Evolutionary conservation across 1,284 basidiomycete genomes (phyloP), one percentile per base, ranked within the genome.

Genomic region (Cryptococcus sp.): DNA sequence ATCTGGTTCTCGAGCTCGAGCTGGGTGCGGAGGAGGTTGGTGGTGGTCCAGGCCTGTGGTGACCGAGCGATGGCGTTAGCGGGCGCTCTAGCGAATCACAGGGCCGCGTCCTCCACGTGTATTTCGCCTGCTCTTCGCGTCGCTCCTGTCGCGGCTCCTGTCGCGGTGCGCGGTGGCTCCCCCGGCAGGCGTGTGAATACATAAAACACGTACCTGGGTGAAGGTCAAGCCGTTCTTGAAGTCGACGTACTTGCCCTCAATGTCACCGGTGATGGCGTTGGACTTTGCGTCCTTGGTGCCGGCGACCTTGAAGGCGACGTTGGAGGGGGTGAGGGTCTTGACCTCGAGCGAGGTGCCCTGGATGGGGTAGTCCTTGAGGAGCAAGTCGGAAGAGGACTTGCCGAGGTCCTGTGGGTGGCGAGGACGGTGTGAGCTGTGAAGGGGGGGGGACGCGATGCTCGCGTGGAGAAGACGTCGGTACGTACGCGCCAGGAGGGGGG

Each of bases 1-100:
- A 98, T 86, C 81, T 94, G 88, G 84, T 97, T 95, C 80, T 98
- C 94, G 73, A 98, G 83, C 84, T 98, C 96, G 66, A 98, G 80
- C 79, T 90, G 86, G 71, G 88, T 89, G 79, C 80, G 79, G 80
- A 98, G 87, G 73, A 88, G 79, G 82, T 97, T 96, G 77, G 85
- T 78, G 72, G 94, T 96, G 59, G 91, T 92, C 96, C 96, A 98
- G 58, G 88, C 85, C 77, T 81, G 75, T 21, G 13, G 21, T 0
- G 39, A 28, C 20, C 35, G 16, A 12, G 65, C 72, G 57, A 71
- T 57, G 52, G 28, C 21, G 24, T 44, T 18, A 50, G 47, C 47
- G 20, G 40, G 39, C 35, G 37, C 18, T 13, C 24, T 43, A 35
- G 12, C 23, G 36, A 12, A 11, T 35, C 35, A 52, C 28, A 46